Percentiles rank a stretch among this genome's conserved stretches.
Conservation (phyloP, 2,329 filamentous ascomycete species). For the Metarhizium robertsii region DNA sequence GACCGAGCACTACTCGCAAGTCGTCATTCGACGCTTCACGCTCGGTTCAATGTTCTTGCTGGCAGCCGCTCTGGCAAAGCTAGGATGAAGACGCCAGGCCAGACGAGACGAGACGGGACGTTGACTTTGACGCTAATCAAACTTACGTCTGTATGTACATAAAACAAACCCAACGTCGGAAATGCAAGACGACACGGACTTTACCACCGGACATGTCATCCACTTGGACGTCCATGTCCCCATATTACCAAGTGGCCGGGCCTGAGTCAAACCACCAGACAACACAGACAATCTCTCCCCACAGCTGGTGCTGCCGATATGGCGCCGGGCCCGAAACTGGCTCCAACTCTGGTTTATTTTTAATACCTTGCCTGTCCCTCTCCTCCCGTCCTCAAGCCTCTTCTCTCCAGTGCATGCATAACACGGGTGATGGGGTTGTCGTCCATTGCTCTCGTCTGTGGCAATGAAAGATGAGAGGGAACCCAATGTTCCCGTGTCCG, state of each 20-base stretch:
- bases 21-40: too few relatives aligned
- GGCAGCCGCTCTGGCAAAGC: neutral
- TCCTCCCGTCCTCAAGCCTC: neutral
- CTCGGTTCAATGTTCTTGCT: neutral
- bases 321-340: neutral
- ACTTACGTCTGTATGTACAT: too few relatives aligned
- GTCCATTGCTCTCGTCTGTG: neutral
- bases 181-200: neutral
- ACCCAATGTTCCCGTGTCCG: neutral
- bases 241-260: neutral
- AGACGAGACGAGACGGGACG: too few relatives aligned
- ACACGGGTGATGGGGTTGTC: neutral
- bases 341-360: neutral
- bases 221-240: neutral
- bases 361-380: neutral
- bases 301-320: conserved; percentile 2
- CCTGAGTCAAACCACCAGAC: neutral
- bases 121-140: too few relatives aligned
- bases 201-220: neutral
- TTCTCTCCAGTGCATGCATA: neutral
- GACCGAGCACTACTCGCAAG: conserved; percentile 5
- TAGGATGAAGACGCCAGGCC: neutral
- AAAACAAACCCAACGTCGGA: neutral
- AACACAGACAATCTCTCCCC: neutral
- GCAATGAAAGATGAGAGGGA: conserved; percentile 2